phyloP scores from a whole-genome alignment of 345 rosid species.

The Isatis tinctoria region DNA sequence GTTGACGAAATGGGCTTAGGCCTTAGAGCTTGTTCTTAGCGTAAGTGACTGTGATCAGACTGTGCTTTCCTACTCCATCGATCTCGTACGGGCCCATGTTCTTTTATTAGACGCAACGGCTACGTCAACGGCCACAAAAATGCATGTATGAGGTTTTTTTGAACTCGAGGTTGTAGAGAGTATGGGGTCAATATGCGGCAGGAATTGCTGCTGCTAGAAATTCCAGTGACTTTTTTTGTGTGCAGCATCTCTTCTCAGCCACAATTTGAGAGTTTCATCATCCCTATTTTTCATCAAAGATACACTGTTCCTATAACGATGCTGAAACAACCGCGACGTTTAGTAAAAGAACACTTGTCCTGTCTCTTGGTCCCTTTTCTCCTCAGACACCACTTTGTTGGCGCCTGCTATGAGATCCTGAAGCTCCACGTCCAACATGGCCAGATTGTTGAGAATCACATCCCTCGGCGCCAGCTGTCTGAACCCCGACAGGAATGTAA shows the following conservation, averaged over 20 bases:
- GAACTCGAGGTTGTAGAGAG: no score
- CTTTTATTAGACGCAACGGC: no score
- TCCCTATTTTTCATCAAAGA: no score
- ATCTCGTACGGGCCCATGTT: conserved; percentile 85
- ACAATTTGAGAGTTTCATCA: no score
- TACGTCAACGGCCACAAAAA: no score
- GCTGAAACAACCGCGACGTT: no score
- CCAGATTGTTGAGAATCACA: conserved; percentile 67
- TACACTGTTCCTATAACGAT: no score
- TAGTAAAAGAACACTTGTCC: conserved; percentile 79
- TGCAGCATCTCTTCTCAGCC: no score
- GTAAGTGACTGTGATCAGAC: conserved; percentile 78
- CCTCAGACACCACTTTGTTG: conserved; percentile 53
- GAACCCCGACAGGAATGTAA: conserved; percentile 77
- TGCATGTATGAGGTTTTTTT: no score
- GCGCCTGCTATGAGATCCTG: conserved; percentile 84
- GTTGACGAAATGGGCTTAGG: conserved; percentile 89
- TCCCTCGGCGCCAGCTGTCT: conserved; percentile 76
- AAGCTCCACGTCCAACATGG: conserved; percentile 73
- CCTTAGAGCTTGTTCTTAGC: conserved; percentile 87
- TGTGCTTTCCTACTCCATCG: conserved; percentile 63
- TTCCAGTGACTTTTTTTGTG: no score
- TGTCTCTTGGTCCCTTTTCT: conserved; percentile 49
- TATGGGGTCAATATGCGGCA: no score
- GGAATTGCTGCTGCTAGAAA: no score